Conservation (phyloP, 2,329 filamentous ascomycete species). For the Curvularia verruculosa region DNA sequence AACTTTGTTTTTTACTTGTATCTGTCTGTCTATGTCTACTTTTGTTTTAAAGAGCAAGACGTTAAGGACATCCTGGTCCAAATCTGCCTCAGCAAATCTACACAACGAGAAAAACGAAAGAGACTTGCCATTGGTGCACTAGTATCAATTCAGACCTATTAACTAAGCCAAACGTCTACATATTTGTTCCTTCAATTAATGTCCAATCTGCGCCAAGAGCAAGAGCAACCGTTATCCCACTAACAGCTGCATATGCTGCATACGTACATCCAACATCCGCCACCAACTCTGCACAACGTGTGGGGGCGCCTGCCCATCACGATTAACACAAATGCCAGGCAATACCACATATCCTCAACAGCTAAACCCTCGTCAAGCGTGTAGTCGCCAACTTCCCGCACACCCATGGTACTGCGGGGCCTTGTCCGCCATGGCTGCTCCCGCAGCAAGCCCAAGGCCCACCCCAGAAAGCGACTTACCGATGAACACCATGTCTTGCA, state of each 20-base stretch:
- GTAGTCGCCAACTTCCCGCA: no score
- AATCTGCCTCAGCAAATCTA: neutral
- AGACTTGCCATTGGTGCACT: neutral
- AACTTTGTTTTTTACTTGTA: no score
- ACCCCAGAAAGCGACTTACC: neutral
- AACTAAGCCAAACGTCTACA: neutral
- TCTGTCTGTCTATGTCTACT: no score
- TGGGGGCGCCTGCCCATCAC: neutral
- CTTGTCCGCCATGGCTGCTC: neutral
- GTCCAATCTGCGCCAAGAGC: neutral
- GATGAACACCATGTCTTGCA: slow-evolving; percentile 1
- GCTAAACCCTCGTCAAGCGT: neutral
- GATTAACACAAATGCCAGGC: neutral
- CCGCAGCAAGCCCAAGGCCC: neutral
- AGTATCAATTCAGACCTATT: neutral
- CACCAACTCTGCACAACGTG: neutral
- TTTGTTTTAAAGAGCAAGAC: no score
- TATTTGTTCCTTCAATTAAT: neutral
- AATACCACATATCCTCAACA: neutral
- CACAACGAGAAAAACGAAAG: neutral
- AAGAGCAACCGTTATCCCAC: neutral
- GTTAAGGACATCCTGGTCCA: neutral
- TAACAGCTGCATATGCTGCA: neutral
- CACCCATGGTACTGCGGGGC: neutral
- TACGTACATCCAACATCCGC: neutral